phyloP scores from a whole-genome alignment of 352 stramenopile genomes.

The Phytophthora pluvialis region DNA sequence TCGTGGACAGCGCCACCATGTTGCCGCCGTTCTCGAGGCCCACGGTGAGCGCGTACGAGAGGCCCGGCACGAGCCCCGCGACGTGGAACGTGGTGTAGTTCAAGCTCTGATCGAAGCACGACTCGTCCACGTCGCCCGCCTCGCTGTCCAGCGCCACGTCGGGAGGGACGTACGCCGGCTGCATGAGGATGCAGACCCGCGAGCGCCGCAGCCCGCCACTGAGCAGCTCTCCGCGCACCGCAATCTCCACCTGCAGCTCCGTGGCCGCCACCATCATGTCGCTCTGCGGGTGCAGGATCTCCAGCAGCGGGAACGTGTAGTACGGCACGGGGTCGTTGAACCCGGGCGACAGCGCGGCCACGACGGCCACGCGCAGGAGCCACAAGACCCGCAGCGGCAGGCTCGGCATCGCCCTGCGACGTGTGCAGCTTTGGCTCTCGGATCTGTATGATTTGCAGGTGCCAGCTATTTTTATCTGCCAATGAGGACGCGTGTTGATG shows the following conservation, averaged over 20 bases:
- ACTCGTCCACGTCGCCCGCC: slow-evolving; percentile 47
- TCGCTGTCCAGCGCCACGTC: slow-evolving; percentile 47
- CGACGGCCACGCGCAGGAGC: slow-evolving; percentile 4
- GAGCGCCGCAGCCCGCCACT: slow-evolving; percentile 26
- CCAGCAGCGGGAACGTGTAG: slow-evolving; percentile 41
- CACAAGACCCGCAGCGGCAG: neutral
- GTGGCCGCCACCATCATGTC: slow-evolving; percentile 49
- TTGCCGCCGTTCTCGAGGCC: slow-evolving; percentile 55
- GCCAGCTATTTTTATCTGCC: no score
- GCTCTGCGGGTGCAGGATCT: slow-evolving; percentile 69
- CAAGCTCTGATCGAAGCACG: slow-evolving; percentile 61
- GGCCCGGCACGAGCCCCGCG: slow-evolving; percentile 57
- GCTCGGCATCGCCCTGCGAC: no score
- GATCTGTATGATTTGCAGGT: no score
- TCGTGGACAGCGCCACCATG: slow-evolving; percentile 67
- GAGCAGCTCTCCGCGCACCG: slow-evolving; percentile 50
- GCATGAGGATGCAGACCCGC: slow-evolving; percentile 67
- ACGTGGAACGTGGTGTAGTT: slow-evolving; percentile 67
- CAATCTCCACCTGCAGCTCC: slow-evolving; percentile 63
- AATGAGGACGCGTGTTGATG: no score
- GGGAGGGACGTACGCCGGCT: slow-evolving; percentile 43
- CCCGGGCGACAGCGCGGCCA: slow-evolving; percentile 28
- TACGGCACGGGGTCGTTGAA: slow-evolving; percentile 41
- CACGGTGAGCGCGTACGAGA: slow-evolving; percentile 60
- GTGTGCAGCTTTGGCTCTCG: no score